Percentiles rank a stretch among this genome's conserved stretches.
Evolutionary conservation across 208 protist species (phyloP).

Genomic region (Trypanosoma brucei): DNA sequence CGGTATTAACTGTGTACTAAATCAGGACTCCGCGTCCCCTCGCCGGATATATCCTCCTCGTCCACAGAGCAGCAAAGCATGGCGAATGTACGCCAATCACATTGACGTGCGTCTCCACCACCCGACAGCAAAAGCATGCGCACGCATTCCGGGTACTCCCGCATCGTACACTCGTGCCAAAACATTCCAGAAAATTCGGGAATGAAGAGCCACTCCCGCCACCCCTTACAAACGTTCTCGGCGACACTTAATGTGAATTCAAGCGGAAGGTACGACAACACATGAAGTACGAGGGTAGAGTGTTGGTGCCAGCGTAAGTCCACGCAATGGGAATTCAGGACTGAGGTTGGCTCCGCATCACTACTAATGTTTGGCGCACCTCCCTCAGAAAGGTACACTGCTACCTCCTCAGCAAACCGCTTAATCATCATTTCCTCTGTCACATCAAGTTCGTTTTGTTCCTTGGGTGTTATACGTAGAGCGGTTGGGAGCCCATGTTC

Average conservation of each 20-base stretch:
- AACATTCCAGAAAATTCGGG: slow-evolving; percentile 48
- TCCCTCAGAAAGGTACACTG: slow-evolving; percentile 8
- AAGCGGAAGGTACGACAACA: slow-evolving; percentile 60
- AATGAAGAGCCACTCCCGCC: slow-evolving; percentile 55
- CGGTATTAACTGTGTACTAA: no score
- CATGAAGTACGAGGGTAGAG: slow-evolving; percentile 35
- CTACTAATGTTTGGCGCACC: background rate
- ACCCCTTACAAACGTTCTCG: slow-evolving; percentile 61
- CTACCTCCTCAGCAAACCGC: slow-evolving; percentile 44
- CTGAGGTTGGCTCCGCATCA: background rate
- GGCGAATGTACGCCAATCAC: slow-evolving; percentile 68
- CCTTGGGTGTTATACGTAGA: slow-evolving; percentile 26
- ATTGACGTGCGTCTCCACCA: slow-evolving; percentile 36
- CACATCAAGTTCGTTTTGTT: slow-evolving; percentile 25
- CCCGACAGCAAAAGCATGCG: slow-evolving; percentile 30
- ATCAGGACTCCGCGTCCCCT: background rate
- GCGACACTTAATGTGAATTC: slow-evolving; percentile 44
- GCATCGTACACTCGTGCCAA: slow-evolving; percentile 65
- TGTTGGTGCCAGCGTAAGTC: slow-evolving; percentile 24
- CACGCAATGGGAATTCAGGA: background rate
- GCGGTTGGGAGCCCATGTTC: slow-evolving; percentile 33
- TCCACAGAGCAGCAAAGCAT: slow-evolving; percentile 61
- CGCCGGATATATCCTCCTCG: background rate
- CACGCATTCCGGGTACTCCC: slow-evolving; percentile 61
- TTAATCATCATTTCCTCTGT: slow-evolving; percentile 34